Evolutionary conservation across 2,329 filamentous ascomycete species (phyloP).

Genomic region (Ramularia endophylla): DNA sequence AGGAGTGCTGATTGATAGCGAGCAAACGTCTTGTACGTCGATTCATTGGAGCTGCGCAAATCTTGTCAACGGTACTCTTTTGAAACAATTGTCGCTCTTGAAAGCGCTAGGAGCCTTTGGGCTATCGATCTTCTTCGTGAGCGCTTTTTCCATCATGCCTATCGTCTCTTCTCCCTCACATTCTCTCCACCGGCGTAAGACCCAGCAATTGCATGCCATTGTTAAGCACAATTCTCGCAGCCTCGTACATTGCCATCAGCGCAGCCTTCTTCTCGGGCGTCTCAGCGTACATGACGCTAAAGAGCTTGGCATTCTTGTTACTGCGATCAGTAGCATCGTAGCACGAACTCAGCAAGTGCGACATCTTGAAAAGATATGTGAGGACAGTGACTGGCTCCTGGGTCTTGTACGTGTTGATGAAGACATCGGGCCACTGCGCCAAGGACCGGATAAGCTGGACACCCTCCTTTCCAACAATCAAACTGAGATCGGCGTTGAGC

Average conservation of each 20-base stretch:
- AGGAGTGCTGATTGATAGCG: too few species aligned
- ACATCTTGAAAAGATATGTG: conserved; percentile 80
- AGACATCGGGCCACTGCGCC: conserved; percentile 79
- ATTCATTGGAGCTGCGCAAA: too few species aligned
- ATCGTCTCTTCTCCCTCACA: conserved; percentile 22
- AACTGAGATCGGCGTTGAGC: conserved; percentile 56
- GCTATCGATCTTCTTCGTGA: too few species aligned
- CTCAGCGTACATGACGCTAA: conserved; percentile 77
- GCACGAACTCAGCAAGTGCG: conserved; percentile 69
- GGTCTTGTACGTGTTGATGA: conserved; percentile 77
- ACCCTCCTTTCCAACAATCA: conserved; percentile 67
- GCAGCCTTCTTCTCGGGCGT: conserved; percentile 59
- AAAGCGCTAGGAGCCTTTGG: too few species aligned
- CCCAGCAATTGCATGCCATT: conserved; percentile 83
- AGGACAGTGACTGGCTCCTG: conserved; percentile 66
- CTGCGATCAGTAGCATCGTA: conserved; percentile 57
- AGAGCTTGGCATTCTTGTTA: conserved; percentile 34
- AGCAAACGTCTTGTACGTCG: too few species aligned
- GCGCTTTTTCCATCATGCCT: too few species aligned
- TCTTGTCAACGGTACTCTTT: too few species aligned
- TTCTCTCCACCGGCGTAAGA: conserved; percentile 66
- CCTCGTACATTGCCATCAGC: conserved; percentile 71
- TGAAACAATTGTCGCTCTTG: too few species aligned
- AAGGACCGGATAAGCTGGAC: conserved; percentile 67
- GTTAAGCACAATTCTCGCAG: conserved; percentile 66